Conservation (phyloP, 148 eudicot species). For the Camellia granthamiana region DNA sequence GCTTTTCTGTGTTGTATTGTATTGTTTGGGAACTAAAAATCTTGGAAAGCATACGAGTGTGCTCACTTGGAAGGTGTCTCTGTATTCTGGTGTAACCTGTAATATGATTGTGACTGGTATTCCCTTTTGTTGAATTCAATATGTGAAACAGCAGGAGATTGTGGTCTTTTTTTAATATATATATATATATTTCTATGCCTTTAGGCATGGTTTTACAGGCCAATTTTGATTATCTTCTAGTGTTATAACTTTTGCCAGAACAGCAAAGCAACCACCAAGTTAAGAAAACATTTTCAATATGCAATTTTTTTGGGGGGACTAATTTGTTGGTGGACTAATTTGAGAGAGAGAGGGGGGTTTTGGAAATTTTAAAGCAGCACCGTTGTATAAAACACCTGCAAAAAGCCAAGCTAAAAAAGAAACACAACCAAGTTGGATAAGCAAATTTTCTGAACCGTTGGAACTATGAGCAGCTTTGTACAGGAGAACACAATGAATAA, state of each 20-base stretch:
- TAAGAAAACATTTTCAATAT: too few relatives aligned
- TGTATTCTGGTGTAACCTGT: background rate
- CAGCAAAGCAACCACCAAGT: too few relatives aligned
- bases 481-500: slow-evolving; percentile 6
- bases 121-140: background rate
- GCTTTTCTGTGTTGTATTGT: background rate
- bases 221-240: background rate
- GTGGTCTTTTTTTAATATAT: background rate
- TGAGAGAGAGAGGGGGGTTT: too few relatives aligned
- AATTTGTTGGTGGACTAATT: too few relatives aligned
- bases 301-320: too few relatives aligned
- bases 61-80: background rate
- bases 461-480: background rate
- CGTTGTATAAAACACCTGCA: too few relatives aligned
- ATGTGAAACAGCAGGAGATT: background rate
- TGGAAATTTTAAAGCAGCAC: too few relatives aligned
- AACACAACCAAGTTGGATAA: too few relatives aligned
- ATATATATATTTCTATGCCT: too few relatives aligned
- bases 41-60: background rate
- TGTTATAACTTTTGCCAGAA: too few relatives aligned
- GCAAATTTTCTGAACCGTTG: background rate
- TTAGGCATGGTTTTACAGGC: background rate
- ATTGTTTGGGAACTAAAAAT: background rate
- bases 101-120: background rate
- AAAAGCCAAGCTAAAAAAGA: too few relatives aligned